These are phyloP conservation scores for Sutorius australiensis DNA, from an alignment of 768 basidiomycete genomes.

Conservation along the genomic window DNA sequence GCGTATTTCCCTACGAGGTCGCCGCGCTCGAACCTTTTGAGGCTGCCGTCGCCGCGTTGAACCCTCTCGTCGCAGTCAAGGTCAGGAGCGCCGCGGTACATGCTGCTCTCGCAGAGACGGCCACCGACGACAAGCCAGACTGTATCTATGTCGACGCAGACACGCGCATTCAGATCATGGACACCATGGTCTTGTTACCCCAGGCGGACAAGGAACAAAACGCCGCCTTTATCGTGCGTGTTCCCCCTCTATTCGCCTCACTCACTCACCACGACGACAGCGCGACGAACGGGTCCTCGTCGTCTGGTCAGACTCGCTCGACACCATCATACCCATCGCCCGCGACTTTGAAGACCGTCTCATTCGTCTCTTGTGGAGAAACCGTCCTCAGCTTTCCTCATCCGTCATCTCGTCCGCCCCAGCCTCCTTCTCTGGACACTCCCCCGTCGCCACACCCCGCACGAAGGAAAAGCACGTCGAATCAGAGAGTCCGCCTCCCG, in stretches of 20 bases:
- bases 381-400: conserved; percentile 23
- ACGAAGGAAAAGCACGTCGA: conserved; percentile 13
- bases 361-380: conserved; percentile 54
- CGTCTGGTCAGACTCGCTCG: conserved; percentile 80
- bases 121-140: conserved; percentile 25
- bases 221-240: conserved; percentile 69
- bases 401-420: conserved; percentile 27
- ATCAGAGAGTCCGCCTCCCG: conserved; percentile 18
- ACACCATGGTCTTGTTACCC: conserved; percentile 73
- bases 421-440: conserved; percentile 38
- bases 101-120: conserved; percentile 44
- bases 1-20: conserved; percentile 55
- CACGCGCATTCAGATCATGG: conserved; percentile 79
- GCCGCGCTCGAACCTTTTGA: conserved; percentile 53
- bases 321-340: conserved; percentile 56
- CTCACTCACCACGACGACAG: conserved; percentile 30
- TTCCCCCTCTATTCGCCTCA: background rate
- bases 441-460: conserved; percentile 23
- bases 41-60: conserved; percentile 47
- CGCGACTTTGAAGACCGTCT: conserved; percentile 56
- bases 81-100: conserved; percentile 49
- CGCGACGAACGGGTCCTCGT: conserved; percentile 82
- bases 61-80: conserved; percentile 55
- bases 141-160: conserved; percentile 47
- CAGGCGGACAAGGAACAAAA: conserved; percentile 39